phyloP scores from a whole-genome alignment of 768 basidiomycete species.

The Naganishia onofrii region DNA sequence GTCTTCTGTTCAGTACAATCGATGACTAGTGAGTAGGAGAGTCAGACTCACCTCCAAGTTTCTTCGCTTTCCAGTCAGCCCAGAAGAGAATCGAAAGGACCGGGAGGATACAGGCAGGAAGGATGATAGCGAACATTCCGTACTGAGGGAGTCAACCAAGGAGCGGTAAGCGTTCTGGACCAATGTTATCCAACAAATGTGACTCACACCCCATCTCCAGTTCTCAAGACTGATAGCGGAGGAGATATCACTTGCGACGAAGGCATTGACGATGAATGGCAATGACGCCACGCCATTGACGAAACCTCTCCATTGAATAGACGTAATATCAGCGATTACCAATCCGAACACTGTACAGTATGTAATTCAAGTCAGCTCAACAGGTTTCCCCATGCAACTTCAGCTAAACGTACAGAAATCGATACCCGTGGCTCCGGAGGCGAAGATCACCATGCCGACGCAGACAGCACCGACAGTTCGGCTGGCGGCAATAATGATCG shows the following conservation, averaged over 20 bases:
- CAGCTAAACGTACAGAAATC: slow-evolving; percentile 34
- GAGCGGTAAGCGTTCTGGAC: neutral
- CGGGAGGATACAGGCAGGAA: slow-evolving; percentile 43
- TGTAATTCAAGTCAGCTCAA: neutral
- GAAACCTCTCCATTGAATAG: slow-evolving; percentile 50
- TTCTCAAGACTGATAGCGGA: slow-evolving; percentile 38
- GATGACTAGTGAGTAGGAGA: neutral
- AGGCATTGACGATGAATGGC: slow-evolving; percentile 46
- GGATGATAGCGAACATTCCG: slow-evolving; percentile 49
- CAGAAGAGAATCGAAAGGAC: slow-evolving; percentile 44
- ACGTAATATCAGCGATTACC: slow-evolving; percentile 48
- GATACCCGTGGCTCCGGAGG: slow-evolving; percentile 47
- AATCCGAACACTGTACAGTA: slow-evolving; percentile 42
- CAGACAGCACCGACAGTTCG: slow-evolving; percentile 40
- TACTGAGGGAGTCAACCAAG: slow-evolving; percentile 16
- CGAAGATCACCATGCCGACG: slow-evolving; percentile 42
- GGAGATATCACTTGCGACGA: slow-evolving; percentile 45
- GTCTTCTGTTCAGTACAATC: neutral
- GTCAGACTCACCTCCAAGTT: slow-evolving; percentile 36
- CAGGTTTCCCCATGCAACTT: neutral
- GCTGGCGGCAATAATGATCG: slow-evolving; percentile 44
- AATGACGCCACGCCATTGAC: slow-evolving; percentile 40
- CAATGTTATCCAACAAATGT: no score
- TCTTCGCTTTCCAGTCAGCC: slow-evolving; percentile 42
- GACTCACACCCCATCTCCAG: slow-evolving; percentile 51